Percentiles rank a stretch among this genome's conserved stretches.
Conservation (phyloP, 805 yeast species). For the Helenozyma rhizophorensis region DNA sequence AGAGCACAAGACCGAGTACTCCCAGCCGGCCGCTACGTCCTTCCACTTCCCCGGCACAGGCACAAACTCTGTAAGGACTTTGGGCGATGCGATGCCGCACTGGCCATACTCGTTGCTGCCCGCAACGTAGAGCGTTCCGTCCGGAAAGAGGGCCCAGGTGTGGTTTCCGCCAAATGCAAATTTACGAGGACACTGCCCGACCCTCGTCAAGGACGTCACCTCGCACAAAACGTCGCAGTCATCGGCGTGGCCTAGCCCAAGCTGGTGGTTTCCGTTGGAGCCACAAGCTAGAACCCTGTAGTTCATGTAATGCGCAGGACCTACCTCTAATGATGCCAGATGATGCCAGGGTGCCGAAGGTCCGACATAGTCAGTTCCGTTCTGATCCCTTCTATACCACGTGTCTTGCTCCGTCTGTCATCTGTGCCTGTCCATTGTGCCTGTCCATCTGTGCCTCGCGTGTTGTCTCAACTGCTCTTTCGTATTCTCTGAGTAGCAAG, state of each 20-base stretch:
- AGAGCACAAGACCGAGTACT: conserved; percentile 53
- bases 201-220: conserved; percentile 17
- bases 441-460: too few relatives aligned
- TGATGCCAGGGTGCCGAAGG: too few relatives aligned
- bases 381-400: too few relatives aligned
- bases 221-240: conserved; percentile 31
- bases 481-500: too few relatives aligned
- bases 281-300: conserved; percentile 67
- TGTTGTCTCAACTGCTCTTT: too few relatives aligned
- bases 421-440: too few relatives aligned
- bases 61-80: conserved; percentile 12
- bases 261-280: conserved; percentile 76
- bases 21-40: conserved; percentile 76
- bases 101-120: conserved; percentile 63
- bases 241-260: conserved; percentile 54
- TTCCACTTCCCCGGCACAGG: conserved; percentile 31
- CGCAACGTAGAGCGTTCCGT: conserved; percentile 50
- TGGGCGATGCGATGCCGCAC: conserved; percentile 29
- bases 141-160: conserved; percentile 52
- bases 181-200: conserved; percentile 22
- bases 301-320: too few relatives aligned
- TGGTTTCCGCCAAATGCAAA: conserved; percentile 87
- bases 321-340: too few relatives aligned
- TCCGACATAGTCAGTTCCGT: too few relatives aligned
- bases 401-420: too few relatives aligned